phyloP scores from a whole-genome alignment of 129 eudicot species.

The Tagetes erecta region DNA sequence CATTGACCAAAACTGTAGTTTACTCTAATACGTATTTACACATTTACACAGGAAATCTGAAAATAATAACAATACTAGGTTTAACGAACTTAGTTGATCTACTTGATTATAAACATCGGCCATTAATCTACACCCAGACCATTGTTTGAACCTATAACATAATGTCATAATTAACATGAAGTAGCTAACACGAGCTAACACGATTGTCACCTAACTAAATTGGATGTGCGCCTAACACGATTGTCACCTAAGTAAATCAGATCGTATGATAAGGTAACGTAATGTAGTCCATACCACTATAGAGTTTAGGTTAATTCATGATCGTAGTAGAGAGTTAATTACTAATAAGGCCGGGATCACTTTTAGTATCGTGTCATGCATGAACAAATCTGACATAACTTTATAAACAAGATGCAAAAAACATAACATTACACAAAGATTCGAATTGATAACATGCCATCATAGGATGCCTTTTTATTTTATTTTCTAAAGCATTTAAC shows the following conservation, averaged over 20 bases:
- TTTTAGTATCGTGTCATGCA: conserved; percentile 1
- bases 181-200: too few species aligned
- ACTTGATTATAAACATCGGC: too few species aligned
- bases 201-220: too few species aligned
- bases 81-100: too few species aligned
- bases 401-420: not conserved
- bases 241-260: not conserved
- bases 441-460: conserved; percentile 24
- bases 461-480: conserved; percentile 25
- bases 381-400: conserved; percentile 23
- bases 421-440: conserved; percentile 20
- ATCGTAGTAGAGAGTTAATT: not conserved
- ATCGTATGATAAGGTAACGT: too few species aligned
- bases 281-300: not conserved
- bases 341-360: not conserved
- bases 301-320: not conserved
- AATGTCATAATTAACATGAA: too few species aligned
- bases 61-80: too few species aligned
- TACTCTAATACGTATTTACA: too few species aligned
- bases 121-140: too few species aligned
- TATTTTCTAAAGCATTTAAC: not conserved
- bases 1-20: too few species aligned
- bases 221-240: not conserved
- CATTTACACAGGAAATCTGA: too few species aligned
- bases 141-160: too few species aligned